Conservation (phyloP, 2,329 filamentous ascomycete species). For the Fusarium nygamai region DNA sequence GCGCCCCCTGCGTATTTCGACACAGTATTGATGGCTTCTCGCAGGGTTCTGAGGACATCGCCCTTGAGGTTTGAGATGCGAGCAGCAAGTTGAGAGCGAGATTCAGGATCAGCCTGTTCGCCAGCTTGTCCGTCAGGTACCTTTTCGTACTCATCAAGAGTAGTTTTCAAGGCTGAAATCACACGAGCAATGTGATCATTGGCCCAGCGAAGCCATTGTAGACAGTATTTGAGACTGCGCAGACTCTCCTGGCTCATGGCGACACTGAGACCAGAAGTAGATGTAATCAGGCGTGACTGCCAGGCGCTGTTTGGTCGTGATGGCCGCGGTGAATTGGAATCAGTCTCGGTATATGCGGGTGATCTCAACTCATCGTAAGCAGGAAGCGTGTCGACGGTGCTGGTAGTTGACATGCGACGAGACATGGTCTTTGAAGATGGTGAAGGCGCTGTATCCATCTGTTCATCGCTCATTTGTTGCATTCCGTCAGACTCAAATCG, state of each 20-base stretch:
- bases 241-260: slow-evolving; percentile 92
- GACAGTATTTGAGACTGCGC: slow-evolving; percentile 83
- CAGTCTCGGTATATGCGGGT: slow-evolving; percentile 76
- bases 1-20: slow-evolving; percentile 92
- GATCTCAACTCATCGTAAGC: slow-evolving; percentile 84
- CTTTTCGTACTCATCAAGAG: slow-evolving; percentile 83
- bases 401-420: slow-evolving; percentile 71
- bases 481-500: slow-evolving; percentile 42
- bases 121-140: slow-evolving; percentile 4
- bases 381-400: slow-evolving; percentile 78
- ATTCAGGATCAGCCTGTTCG: slow-evolving; percentile 17
- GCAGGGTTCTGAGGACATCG: slow-evolving; percentile 81
- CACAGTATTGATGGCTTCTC: slow-evolving; percentile 83
- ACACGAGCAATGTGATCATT: slow-evolving; percentile 83
- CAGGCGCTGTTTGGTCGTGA: slow-evolving; percentile 60
- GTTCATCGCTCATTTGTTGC: slow-evolving; percentile 41
- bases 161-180: slow-evolving; percentile 76
- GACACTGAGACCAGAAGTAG: slow-evolving; percentile 88
- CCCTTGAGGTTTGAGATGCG: slow-evolving; percentile 74
- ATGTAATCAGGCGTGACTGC: slow-evolving; percentile 87
- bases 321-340: slow-evolving; percentile 43
- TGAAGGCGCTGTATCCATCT: slow-evolving; percentile 41
- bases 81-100: slow-evolving; percentile 60
- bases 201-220: slow-evolving; percentile 81
- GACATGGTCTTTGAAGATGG: slow-evolving; percentile 46